phyloP scores from a whole-genome alignment of 2,329 filamentous ascomycete genomes.

The Ophiostoma populinum region DNA sequence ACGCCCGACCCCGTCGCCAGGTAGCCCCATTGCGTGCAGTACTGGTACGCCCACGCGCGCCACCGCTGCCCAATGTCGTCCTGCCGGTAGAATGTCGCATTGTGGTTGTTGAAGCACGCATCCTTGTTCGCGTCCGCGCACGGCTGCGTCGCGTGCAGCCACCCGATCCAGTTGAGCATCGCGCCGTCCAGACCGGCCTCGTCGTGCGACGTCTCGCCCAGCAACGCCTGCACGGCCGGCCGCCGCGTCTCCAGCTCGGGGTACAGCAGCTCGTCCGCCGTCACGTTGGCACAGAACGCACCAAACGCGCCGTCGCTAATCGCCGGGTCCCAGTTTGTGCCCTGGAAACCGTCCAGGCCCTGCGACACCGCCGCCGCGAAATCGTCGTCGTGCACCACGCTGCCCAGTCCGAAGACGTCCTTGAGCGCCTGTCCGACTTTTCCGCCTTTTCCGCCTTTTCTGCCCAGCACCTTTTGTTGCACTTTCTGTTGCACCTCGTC shows the following conservation, averaged over 20 bases:
- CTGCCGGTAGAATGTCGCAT: slow-evolving; percentile 18
- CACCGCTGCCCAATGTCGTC: slow-evolving; percentile 23
- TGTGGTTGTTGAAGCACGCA: slow-evolving; percentile 20
- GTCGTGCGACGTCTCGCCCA: slow-evolving; percentile 24
- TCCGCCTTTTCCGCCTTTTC: too few species aligned
- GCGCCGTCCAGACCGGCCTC: slow-evolving; percentile 18
- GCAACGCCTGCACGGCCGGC: slow-evolving; percentile 20
- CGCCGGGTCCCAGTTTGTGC: slow-evolving; percentile 35
- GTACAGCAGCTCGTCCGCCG: slow-evolving; percentile 24
- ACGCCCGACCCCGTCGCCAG: slow-evolving; percentile 56
- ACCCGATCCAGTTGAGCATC: slow-evolving; percentile 36
- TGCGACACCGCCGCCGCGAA: slow-evolving; percentile 27
- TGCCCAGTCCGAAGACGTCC: slow-evolving; percentile 27
- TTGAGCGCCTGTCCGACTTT: too few species aligned
- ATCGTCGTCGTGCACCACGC: slow-evolving; percentile 27
- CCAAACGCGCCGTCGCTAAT: slow-evolving; percentile 24
- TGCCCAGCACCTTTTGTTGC: too few species aligned
- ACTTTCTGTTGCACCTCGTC: not conserved
- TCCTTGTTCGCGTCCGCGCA: slow-evolving; percentile 17
- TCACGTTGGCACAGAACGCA: slow-evolving; percentile 30
- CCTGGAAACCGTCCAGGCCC: slow-evolving; percentile 28
- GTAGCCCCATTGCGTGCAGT: slow-evolving; percentile 56
- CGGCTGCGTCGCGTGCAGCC: slow-evolving; percentile 17
- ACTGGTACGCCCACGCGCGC: slow-evolving; percentile 35
- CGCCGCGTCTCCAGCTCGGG: slow-evolving; percentile 21